Percentiles rank a stretch among this genome's conserved stretches.
phyloP scores from a whole-genome alignment of 352 stramenopile species.

The Phytophthora pluvialis region DNA sequence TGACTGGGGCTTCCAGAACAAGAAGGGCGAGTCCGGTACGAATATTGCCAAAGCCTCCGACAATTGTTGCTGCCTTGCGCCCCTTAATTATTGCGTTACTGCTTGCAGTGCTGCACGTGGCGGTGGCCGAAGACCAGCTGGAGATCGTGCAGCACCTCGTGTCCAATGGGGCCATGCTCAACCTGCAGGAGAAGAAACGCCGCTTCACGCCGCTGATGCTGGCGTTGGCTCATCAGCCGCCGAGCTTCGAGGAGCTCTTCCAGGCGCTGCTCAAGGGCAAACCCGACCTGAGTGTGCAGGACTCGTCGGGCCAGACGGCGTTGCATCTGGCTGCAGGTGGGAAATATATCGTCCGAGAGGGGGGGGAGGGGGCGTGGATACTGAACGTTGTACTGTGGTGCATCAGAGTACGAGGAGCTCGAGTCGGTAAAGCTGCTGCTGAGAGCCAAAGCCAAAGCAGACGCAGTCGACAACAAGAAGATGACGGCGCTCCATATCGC shows the following conservation, averaged over 20 bases:
- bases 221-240: conserved; percentile 70
- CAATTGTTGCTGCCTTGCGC: neutral
- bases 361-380: neutral
- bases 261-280: conserved; percentile 73
- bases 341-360: neutral
- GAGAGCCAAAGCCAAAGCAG: conserved; percentile 63
- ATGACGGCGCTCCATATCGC: conserved; percentile 81
- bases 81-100: neutral
- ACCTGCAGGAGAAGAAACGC: conserved; percentile 81
- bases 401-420: conserved; percentile 65
- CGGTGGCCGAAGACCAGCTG: conserved; percentile 74
- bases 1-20: conserved; percentile 81
- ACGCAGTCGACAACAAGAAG: conserved; percentile 68
- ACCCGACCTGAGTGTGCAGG: conserved; percentile 64
- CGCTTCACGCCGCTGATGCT: conserved; percentile 82
- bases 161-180: conserved; percentile 67
- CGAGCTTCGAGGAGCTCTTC: conserved; percentile 70
- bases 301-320: conserved; percentile 67
- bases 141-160: conserved; percentile 78
- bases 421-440: conserved; percentile 71
- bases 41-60: neutral
- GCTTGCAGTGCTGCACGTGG: conserved; percentile 65
- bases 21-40: conserved; percentile 82
- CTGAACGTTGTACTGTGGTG: neutral
- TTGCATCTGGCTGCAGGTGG: conserved; percentile 71